Conservation (phyloP, 2,329 filamentous ascomycete species). For the Colletotrichum shisoi region DNA sequence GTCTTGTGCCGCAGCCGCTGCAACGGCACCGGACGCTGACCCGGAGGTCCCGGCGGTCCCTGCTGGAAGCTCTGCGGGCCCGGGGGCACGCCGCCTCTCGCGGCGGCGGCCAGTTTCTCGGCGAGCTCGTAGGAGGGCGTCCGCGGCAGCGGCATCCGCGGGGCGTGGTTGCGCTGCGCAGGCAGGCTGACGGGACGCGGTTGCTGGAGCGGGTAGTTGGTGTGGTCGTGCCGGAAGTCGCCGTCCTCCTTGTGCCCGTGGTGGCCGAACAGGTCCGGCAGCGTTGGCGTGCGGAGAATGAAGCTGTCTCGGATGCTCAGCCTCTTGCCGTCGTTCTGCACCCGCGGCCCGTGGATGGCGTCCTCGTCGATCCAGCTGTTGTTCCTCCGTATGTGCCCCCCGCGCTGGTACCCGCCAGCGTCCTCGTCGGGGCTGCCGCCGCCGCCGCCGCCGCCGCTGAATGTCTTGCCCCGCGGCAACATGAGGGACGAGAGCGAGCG, state of each 20-base stretch:
- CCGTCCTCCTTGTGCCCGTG: slow-evolving; percentile 36
- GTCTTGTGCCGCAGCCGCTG: slow-evolving; percentile 44
- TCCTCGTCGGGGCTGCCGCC: slow-evolving; percentile 10
- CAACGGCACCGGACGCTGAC: slow-evolving; percentile 34
- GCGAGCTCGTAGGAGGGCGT: slow-evolving; percentile 39
- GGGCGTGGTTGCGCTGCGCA: slow-evolving; percentile 7
- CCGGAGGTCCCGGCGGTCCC: slow-evolving; percentile 30
- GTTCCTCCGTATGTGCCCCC: slow-evolving; percentile 20
- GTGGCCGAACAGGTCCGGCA: slow-evolving; percentile 46
- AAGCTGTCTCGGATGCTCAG: slow-evolving; percentile 47
- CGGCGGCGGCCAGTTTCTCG: slow-evolving; percentile 36
- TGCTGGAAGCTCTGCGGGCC: slow-evolving; percentile 3
- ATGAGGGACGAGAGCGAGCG: slow-evolving; percentile 27
- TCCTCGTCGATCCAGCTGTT: slow-evolving; percentile 61
- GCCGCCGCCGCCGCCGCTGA: slow-evolving; percentile 42
- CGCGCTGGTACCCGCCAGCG: slow-evolving; percentile 4
- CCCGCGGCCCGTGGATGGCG: slow-evolving; percentile 57
- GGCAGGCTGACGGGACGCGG: slow-evolving; percentile 34
- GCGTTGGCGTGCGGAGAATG: slow-evolving; percentile 47
- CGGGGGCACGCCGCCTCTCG: slow-evolving; percentile 37
- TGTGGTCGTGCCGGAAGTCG: slow-evolving; percentile 31
- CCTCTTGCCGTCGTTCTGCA: slow-evolving; percentile 47
- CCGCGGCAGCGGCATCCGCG: slow-evolving; percentile 31
- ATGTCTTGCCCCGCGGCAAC: slow-evolving; percentile 42
- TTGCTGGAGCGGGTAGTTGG: slow-evolving; percentile 24